Base-by-base conservation (phyloP, 305 asterid species). In the Solanum aculeatissimum region DNA sequence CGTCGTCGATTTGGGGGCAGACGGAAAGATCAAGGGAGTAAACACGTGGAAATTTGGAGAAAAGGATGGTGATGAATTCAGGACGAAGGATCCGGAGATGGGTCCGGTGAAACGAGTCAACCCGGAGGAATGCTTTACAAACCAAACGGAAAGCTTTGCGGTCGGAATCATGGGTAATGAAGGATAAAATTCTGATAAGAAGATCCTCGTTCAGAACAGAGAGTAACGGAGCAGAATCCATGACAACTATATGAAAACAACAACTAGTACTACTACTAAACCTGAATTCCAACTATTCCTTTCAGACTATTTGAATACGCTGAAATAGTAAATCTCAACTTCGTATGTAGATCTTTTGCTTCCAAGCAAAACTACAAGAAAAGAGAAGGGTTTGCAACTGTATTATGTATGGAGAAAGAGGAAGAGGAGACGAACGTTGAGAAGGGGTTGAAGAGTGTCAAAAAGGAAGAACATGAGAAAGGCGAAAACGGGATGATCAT, bases 31-130 rank as follows among this genome's bases (percentile, higher is more conserved):
- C 97, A 68, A 94, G 87, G 10, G 96, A 92, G 79, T 63, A 4
- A 32, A 92, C 25, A 75, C 80, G 83, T 27, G 89, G 89, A 51
- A 92, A 90, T 8, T 87, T 92, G n/a, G 88, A 71, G 85, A 92
- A 87, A 9, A 94, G 91, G 16, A 86, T 71, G 0, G 88, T 77
- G n/a, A 94, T 90, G 87, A 90, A 92, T 84, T 94, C 94, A 45
- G 88, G 93, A 54, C 94, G 93, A 89, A 92, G 94, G 72, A 92
- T 78, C 25, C 90, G 89, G 85, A 94, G 85, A 81, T 91, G 94
- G 11, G 96, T 90, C 25, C 96, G 93, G 86, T 71, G 87, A 80
- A 91, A 86, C 25, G 92, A 89, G 87, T 94, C 95, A 83, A 92
- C 86, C 19, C 87, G 89, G 86, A 82, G 40, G 91, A 94, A 92